These are phyloP conservation scores for Globisporangium ultimum DNA, from an alignment of 352 stramenopile species.

Conservation along the genomic window DNA sequence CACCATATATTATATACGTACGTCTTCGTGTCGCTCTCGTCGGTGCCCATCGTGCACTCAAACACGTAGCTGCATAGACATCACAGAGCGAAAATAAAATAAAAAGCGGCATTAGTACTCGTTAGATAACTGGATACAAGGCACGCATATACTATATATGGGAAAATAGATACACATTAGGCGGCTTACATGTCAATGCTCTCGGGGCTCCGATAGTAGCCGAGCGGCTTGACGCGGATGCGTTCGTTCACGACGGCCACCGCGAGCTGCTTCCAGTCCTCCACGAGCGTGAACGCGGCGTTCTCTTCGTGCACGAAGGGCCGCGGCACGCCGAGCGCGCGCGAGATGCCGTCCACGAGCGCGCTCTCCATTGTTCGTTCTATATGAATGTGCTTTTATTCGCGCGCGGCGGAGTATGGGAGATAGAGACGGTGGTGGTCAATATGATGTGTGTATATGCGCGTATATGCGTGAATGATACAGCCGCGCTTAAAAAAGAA, in stretches of 20 bases:
- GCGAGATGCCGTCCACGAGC: constrained; percentile 49
- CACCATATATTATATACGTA: constrained; percentile 15
- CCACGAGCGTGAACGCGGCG: constrained; percentile 51
- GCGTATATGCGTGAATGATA: too few species aligned
- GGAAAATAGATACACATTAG: constrained; percentile 4
- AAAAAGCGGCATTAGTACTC: background rate
- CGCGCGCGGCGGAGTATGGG: too few species aligned
- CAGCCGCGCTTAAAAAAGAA: too few species aligned
- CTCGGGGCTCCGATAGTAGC: constrained; percentile 80
- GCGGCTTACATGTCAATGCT: constrained; percentile 69
- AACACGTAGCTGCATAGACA: constrained; percentile 65
- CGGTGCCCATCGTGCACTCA: constrained; percentile 48
- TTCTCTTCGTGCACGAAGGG: constrained; percentile 67
- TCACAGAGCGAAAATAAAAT: constrained; percentile 5
- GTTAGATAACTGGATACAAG: too few species aligned
- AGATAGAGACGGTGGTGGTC: background rate
- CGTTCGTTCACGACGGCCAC: constrained; percentile 39
- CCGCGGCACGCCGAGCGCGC: constrained; percentile 50
- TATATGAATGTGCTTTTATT: background rate
- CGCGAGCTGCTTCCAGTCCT: constrained; percentile 61
- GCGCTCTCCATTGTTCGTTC: constrained; percentile 7
- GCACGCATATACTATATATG: background rate
- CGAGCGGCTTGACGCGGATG: constrained; percentile 56
- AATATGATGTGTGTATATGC: background rate
- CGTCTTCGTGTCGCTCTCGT: constrained; percentile 34